Percentiles rank a stretch among this genome's conserved stretches.
These are phyloP conservation scores for Pythium rhizo-oryzae DNA, from an alignment of 352 stramenopile species.

Conservation along the genomic window DNA sequence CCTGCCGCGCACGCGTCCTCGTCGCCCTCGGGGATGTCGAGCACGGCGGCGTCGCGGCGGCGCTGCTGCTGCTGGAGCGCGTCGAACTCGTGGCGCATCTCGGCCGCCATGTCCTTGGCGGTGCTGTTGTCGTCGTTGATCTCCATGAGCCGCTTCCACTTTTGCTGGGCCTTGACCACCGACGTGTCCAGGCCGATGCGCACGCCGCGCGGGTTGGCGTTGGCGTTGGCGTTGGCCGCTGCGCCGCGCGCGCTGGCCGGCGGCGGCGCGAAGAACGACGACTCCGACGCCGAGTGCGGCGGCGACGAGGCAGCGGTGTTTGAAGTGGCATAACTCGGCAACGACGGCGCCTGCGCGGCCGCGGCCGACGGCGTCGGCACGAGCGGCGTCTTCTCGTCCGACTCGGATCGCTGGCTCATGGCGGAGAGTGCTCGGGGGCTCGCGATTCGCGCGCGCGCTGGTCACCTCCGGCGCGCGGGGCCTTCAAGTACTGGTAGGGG, in stretches of 20 bases:
- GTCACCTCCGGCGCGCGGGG: no score
- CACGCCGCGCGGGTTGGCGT: constrained; percentile 32
- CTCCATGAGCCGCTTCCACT: constrained; percentile 79
- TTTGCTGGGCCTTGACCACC: constrained; percentile 78
- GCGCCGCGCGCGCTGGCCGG: neutral
- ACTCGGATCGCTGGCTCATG: constrained; percentile 19
- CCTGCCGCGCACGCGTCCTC: constrained; percentile 8
- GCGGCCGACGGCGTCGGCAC: constrained; percentile 13
- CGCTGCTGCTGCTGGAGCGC: constrained; percentile 54
- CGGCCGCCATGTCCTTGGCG: constrained; percentile 83
- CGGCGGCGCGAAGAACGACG: neutral
- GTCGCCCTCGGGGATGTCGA: constrained; percentile 16
- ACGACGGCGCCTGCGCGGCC: constrained; percentile 7
- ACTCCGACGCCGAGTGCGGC: neutral
- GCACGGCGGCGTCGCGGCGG: constrained; percentile 26
- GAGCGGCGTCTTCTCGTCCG: constrained; percentile 29
- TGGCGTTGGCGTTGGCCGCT: neutral
- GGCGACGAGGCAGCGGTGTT: neutral
- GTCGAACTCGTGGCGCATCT: constrained; percentile 76
- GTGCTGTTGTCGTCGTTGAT: constrained; percentile 82
- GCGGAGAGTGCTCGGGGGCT: neutral
- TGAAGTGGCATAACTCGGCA: constrained; percentile 17
- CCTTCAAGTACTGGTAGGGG: no score
- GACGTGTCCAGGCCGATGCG: constrained; percentile 66
- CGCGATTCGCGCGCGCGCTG: no score